Percentiles rank a stretch among this genome's conserved stretches.
Conservation (phyloP, 129 eudicot genomes). For the Helichrysum umbraculigerum region DNA sequence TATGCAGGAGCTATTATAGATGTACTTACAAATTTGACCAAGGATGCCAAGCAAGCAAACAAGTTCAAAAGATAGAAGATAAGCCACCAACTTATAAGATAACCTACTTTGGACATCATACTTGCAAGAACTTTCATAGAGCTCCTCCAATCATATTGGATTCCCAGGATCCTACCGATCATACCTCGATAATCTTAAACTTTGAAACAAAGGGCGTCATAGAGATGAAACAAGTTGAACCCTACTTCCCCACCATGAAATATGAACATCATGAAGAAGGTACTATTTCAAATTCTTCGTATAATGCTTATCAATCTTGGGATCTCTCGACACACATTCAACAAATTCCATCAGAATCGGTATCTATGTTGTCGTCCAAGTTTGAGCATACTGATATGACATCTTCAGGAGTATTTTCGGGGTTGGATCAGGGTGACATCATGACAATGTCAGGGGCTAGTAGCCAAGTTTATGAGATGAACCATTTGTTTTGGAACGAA, state of each 20-base stretch:
- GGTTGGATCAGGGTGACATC: neutral
- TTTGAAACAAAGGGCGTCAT: conserved; percentile 12
- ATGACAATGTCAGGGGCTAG: neutral
- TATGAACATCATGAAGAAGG: neutral
- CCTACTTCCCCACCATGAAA: neutral
- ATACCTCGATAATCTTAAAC: conserved; percentile 29
- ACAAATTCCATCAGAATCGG: neutral
- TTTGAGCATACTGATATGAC: neutral
- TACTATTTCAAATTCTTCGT: neutral
- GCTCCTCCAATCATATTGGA: conserved; percentile 34
- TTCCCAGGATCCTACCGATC: neutral
- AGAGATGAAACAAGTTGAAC: neutral
- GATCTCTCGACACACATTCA: neutral
- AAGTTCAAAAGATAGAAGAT: conserved; percentile 38
- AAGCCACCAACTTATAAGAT: conserved; percentile 34
- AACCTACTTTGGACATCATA: conserved; percentile 45
- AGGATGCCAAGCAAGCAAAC: conserved; percentile 39
- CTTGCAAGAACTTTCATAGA: conserved; percentile 27
- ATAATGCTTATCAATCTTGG: neutral
- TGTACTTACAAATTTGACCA: conserved; percentile 43
- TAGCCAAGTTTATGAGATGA: neutral
- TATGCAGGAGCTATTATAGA: conserved; percentile 52
- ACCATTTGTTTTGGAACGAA: conserved; percentile 1
- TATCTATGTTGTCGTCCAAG: neutral
- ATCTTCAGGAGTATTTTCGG: neutral